Evolutionary conservation across 1,284 basidiomycete genomes (phyloP), one percentile per base, ranked within the genome.

Genomic region (Moesziomyces sp.): DNA sequence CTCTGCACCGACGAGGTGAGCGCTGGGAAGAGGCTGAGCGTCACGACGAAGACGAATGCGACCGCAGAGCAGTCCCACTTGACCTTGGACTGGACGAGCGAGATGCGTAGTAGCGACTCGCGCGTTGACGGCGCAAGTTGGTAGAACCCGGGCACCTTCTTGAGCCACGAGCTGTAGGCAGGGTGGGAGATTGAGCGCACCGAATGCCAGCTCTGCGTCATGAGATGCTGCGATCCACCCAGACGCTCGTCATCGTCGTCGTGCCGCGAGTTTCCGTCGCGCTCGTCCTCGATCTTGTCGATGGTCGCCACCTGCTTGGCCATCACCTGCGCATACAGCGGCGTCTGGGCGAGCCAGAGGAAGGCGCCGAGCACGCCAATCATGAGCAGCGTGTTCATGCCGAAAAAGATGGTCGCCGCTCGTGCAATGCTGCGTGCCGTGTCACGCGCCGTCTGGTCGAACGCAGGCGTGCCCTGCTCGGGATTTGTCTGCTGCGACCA

Each of bases 11-110:
- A 59, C 11, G 76, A 68, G 3, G 78, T 82, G 40, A 82, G 52
- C 5, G 80, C 69, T 0, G 80, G 80, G 42, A 80, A 82, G 52
- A 79, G 50, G 53, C 69, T 69, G 16, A 82, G 65, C n/a, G 72
- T 77, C 48, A 76, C 48, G 16, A 75, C 61, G 54, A 78, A 69
- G 43, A 78, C 56, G 34, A 60, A 74, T 16, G 65, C 67, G 3
- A 69, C 62, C 0, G 69, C 66, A 26, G 67, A 64, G 40, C 69
- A 76, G 40, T 76, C 64, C 61, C 64, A 61, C 11, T 62, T 62
- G 30, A 76, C 71, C 46, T 78, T 77, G 44, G 58, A 54, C 52
- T 80, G 78, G 8, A 79, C 74, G 3, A 71, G 50, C 28, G 68
- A 63, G 46, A 75, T 58, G 18, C 68, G 59, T 43, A 75, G 35